Evolutionary conservation across 179 eudicot species (phyloP), one percentile per base, ranked within the genome.

Genomic region (Dionaea muscipula): DNA sequence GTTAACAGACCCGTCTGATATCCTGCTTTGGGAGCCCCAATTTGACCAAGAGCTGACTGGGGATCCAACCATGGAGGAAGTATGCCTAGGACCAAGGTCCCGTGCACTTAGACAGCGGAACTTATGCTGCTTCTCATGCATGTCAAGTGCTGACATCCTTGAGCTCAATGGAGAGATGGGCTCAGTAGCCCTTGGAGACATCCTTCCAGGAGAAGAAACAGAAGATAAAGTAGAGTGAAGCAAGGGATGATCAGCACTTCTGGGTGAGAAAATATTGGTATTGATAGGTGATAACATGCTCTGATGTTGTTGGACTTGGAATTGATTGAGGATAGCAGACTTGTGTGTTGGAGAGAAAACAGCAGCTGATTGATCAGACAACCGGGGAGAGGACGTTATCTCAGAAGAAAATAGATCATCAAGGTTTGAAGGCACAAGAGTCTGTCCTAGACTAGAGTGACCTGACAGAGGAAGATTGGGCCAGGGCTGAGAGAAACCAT

Each of bases 121-220:
- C 63, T 70, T 77, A 19, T 67, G 80, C 43, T 77, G 86, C 67
- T 62, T 60, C 55, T 81, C 82, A 7, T 63, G 78, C 18, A 72
- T 73, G 13, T 68, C 74, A 20, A 78, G 49, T 4, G 76, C 63
- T 19, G 81, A 73, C 26, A 71, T 63, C 38, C 83, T 69, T 18
- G 78, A 63, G 44, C 72, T 68, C 75, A 78, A 68, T 21, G 77
- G 86, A 7, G 83, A 75, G 46, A 59, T 62, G 2, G 81, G 83
- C 15, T 78, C 87, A 64, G 69, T 26, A 35, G 77, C 69, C 67
- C 81, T 67, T 0, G 86, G 86, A 0, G 86, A 74, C 71, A 74
- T 72, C 62, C 77, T 72, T 51, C 79, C 66, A 26, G 85, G 77
- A 60, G 82, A 72, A 12, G 83, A 71, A 3, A 61, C 68, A 38